phyloP scores from a whole-genome alignment of 164 flowering plant species.

The Dillenia suffruticosa region DNA sequence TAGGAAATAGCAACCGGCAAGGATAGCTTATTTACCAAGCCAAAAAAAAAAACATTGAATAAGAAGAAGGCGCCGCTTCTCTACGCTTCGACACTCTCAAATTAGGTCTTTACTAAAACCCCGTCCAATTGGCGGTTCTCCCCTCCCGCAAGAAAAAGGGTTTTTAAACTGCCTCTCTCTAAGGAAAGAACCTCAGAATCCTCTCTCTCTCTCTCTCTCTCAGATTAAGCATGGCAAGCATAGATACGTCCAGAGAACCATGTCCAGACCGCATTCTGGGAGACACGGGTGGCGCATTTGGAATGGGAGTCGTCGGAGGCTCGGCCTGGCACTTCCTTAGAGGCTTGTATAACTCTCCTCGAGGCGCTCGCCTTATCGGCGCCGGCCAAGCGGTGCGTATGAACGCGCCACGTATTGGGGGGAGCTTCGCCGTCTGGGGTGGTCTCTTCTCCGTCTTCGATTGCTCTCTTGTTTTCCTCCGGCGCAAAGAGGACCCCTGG shows the following conservation, averaged over 20 bases:
- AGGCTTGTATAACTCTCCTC: conserved; percentile 70
- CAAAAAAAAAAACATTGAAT: no score
- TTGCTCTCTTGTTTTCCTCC: conserved; percentile 71
- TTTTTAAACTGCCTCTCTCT: not conserved
- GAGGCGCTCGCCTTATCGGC: conserved; percentile 59
- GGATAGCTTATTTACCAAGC: no score
- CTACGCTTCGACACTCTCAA: no score
- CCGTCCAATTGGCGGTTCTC: no score
- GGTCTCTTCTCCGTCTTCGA: conserved; percentile 80
- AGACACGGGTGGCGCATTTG: conserved; percentile 87
- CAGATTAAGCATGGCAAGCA: conserved; percentile 51
- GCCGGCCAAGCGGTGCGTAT: conserved; percentile 73
- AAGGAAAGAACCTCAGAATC: not conserved
- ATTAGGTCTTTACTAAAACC: no score
- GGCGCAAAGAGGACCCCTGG: conserved; percentile 97
- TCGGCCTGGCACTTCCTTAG: conserved; percentile 75
- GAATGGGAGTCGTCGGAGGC: conserved; percentile 93
- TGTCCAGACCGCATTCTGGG: conserved; percentile 92
- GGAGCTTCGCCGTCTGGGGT: conserved; percentile 94
- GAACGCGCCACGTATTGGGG: conserved; percentile 86
- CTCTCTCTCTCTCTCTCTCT: not conserved
- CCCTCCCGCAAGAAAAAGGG: no score
- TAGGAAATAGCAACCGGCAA: no score
- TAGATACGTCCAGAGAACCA: conserved; percentile 78
- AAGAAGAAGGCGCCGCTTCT: no score